Percentiles rank a stretch among this genome's conserved stretches.
Conservation (phyloP, 75 land plant species). For the Pinus albicaulis region DNA sequence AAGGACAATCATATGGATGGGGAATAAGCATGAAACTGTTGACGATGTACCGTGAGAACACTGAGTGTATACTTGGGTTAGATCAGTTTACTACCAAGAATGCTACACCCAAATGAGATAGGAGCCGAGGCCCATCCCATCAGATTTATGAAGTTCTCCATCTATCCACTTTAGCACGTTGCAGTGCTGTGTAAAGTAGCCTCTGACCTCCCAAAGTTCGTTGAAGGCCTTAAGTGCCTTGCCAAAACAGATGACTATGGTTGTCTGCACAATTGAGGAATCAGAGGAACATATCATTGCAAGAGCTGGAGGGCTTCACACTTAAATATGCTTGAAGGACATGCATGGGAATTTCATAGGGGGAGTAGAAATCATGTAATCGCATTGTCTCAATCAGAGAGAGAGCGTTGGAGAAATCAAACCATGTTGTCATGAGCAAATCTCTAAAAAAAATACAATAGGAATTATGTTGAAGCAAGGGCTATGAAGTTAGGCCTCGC, state of each 20-base stretch:
- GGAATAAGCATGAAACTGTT: slow-evolving; percentile 72
- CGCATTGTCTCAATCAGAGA: slow-evolving; percentile 29
- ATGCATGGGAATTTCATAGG: slow-evolving; percentile 70
- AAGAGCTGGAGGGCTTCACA: slow-evolving; percentile 71
- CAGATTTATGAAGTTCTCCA: slow-evolving; percentile 78
- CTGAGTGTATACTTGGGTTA: slow-evolving; percentile 73
- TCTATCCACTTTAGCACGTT: slow-evolving; percentile 76
- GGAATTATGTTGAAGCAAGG: slow-evolving; percentile 64
- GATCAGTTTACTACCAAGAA: slow-evolving; percentile 84
- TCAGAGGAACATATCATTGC: slow-evolving; percentile 36
- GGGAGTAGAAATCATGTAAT: slow-evolving; percentile 57
- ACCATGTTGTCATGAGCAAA: slow-evolving; percentile 66
- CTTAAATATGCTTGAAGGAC: slow-evolving; percentile 80
- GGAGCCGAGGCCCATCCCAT: slow-evolving; percentile 78
- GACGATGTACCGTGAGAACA: slow-evolving; percentile 88
- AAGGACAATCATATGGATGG: slow-evolving; percentile 91
- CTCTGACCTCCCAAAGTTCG: slow-evolving; percentile 10
- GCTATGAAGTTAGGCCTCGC: slow-evolving; percentile 61
- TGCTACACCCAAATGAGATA: slow-evolving; percentile 74
- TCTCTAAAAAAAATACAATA: slow-evolving; percentile 72
- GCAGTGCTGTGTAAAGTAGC: slow-evolving; percentile 81
- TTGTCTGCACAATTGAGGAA: slow-evolving; percentile 4
- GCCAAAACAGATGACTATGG: slow-evolving; percentile 51
- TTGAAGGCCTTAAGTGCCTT: slow-evolving; percentile 59
- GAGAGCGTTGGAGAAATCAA: slow-evolving; percentile 45